Evolutionary conservation across 371 early-diverging fungal species (phyloP), one percentile per base, ranked within the genome.

Genomic region (Mucor plumbeus): DNA sequence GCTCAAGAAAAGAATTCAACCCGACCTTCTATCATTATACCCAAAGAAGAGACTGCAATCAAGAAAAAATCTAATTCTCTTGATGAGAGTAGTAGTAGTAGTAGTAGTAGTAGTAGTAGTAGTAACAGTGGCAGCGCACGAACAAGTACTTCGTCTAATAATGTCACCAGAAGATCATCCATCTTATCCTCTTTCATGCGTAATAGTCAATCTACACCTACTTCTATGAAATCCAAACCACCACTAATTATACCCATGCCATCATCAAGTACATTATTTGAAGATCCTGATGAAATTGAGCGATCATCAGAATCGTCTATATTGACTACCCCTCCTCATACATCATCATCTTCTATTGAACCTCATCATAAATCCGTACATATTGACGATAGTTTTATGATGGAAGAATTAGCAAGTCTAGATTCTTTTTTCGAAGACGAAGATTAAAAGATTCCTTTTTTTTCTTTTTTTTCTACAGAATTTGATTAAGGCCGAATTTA

Each of bases 361-460:
- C 15, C 39, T 13, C 38, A 38, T 13, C 33, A 50, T 7, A 63
- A 63, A 38, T 35, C 58, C 39, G 21, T 5, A n/a, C 19, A 62
- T 10, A 39, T 31, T 3, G 41, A 53, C 34, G 59, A 63, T 44
- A 39, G 8, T 34, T 53, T 31, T 8, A 26, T 54, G 31, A 62
- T 64, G 19, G 59, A 61, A 14, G 78, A 78, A 33, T 61, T 70
- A 31, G 71, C 70, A 7, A 75, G 75, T 61, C 54, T 80, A 35
- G 80, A 80, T 63, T 80, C 80, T 4, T 80, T 80, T 59, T 80
- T 80, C 40, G 69, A 74, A 61, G 79, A 79, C 48, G 76, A 78
- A 60, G 71, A 77, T 48, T 41, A 62, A 14, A 26, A 41, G 0
- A 38, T 9, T 11, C 38, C 5, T 38, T 38, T 35, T 26, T 26